These are phyloP conservation scores for Westerdykella aurantiaca DNA, from an alignment of 2,329 filamentous ascomycete species.

Conservation along the genomic window DNA sequence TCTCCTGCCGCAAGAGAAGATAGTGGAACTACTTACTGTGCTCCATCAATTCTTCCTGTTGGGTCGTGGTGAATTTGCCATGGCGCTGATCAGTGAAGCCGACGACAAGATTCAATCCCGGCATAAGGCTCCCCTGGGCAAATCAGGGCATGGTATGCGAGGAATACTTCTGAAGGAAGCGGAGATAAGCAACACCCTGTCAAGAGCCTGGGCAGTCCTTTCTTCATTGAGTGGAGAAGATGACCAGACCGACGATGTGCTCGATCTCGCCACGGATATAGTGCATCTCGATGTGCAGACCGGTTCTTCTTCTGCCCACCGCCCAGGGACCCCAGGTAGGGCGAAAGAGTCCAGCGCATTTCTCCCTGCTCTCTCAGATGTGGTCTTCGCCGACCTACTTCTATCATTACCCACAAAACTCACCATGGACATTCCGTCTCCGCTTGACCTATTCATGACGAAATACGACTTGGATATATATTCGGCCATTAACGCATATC, in stretches of 20 bases:
- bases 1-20: slow-evolving; percentile 69
- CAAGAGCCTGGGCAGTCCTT: slow-evolving; percentile 72
- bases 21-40: slow-evolving; percentile 69
- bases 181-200: slow-evolving; percentile 71
- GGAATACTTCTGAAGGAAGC: slow-evolving; percentile 75
- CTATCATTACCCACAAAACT: slow-evolving; percentile 71
- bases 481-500: slow-evolving; percentile 78
- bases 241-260: slow-evolving; percentile 64
- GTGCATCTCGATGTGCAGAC: slow-evolving; percentile 62
- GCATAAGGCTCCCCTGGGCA: slow-evolving; percentile 48
- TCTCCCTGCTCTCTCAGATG: slow-evolving; percentile 35
- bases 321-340: slow-evolving; percentile 39
- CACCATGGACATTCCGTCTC: slow-evolving; percentile 66
- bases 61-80: slow-evolving; percentile 83
- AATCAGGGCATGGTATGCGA: slow-evolving; percentile 48
- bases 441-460: slow-evolving; percentile 81
- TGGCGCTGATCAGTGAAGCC: slow-evolving; percentile 77
- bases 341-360: slow-evolving; percentile 27
- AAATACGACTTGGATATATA: slow-evolving; percentile 71
- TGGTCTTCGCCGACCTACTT: slow-evolving; percentile 71
- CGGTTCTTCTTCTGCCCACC: slow-evolving; percentile 20
- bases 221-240: slow-evolving; percentile 73
- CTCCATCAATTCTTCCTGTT: slow-evolving; percentile 84
- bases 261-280: slow-evolving; percentile 76
- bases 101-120: slow-evolving; percentile 72